Conservation (phyloP, 768 basidiomycete genomes). For the Xerocomus potaroensis region DNA sequence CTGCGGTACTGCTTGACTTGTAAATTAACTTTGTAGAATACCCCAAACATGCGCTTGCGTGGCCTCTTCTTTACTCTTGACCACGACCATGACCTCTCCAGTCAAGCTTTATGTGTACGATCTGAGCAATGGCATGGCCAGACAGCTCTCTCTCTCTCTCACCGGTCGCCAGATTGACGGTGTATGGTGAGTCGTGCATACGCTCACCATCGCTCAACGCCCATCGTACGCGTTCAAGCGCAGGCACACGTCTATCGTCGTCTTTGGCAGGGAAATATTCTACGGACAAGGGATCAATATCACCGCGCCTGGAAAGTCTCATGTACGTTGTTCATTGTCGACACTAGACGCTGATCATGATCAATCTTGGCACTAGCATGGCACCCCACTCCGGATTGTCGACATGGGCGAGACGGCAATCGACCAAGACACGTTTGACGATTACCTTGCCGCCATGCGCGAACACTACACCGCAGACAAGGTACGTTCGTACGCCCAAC, state of each 20-base stretch:
- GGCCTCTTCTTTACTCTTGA: background rate
- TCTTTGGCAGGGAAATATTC: conserved; percentile 80
- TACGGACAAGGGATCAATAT: conserved; percentile 84
- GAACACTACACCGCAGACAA: conserved; percentile 88
- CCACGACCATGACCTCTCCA: conserved; percentile 22
- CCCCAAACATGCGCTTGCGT: conserved; percentile 11
- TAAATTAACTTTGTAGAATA: too few relatives aligned
- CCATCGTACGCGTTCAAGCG: conserved; percentile 9
- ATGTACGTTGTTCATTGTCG: conserved; percentile 40
- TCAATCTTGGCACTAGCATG: conserved; percentile 59
- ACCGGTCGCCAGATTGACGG: conserved; percentile 91
- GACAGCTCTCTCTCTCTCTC: conserved; percentile 70
- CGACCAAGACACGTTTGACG: conserved; percentile 81
- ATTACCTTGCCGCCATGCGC: conserved; percentile 73
- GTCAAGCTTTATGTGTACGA: conserved; percentile 91
- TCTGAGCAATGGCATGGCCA: conserved; percentile 82
- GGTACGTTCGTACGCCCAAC: conserved; percentile 37
- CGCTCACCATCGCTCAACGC: background rate
- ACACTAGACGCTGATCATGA: background rate
- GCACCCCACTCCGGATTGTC: conserved; percentile 62
- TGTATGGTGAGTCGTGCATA: conserved; percentile 60
- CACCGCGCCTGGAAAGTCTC: conserved; percentile 73
- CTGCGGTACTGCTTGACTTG: too few relatives aligned
- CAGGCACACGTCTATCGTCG: conserved; percentile 93
- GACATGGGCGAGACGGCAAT: conserved; percentile 77